Evolutionary conservation across 148 eudicot species (phyloP).

Genomic region (Chenopodium berlandieri): DNA sequence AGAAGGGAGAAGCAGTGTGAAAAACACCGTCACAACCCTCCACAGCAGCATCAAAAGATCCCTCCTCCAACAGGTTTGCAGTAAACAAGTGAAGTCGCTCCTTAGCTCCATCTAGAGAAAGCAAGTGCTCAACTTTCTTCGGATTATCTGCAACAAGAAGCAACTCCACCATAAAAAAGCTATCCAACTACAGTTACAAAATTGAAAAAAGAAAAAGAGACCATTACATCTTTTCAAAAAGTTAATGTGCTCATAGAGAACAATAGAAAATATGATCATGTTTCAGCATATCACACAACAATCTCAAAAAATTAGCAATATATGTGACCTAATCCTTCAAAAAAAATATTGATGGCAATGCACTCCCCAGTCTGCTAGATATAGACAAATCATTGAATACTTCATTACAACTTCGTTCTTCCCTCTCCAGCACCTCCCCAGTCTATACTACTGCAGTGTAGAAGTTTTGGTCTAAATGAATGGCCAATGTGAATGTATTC

Average conservation of each 20-base stretch:
- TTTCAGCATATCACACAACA: background rate
- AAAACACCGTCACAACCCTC: conserved; percentile 57
- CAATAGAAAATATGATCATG: background rate
- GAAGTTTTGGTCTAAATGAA: background rate
- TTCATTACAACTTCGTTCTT: no score
- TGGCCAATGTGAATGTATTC: background rate
- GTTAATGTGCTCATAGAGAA: background rate
- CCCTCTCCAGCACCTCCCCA: no score
- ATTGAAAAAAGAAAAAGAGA: no score
- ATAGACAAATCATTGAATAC: no score
- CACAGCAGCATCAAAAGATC: conserved; percentile 49
- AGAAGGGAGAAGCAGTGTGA: conserved; percentile 55
- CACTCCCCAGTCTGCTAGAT: background rate
- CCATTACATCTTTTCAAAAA: background rate
- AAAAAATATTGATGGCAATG: no score
- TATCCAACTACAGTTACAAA: background rate
- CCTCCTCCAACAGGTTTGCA: conserved; percentile 51
- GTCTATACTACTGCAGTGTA: no score
- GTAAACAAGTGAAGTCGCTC: conserved; percentile 49
- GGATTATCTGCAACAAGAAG: conserved; percentile 36
- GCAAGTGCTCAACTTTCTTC: conserved; percentile 49
- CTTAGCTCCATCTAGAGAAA: conserved; percentile 52
- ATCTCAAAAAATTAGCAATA: background rate
- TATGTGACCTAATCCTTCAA: background rate
- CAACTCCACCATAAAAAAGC: background rate